phyloP scores from a whole-genome alignment of 805 yeast species.

The Nakazawaea siamensis region DNA sequence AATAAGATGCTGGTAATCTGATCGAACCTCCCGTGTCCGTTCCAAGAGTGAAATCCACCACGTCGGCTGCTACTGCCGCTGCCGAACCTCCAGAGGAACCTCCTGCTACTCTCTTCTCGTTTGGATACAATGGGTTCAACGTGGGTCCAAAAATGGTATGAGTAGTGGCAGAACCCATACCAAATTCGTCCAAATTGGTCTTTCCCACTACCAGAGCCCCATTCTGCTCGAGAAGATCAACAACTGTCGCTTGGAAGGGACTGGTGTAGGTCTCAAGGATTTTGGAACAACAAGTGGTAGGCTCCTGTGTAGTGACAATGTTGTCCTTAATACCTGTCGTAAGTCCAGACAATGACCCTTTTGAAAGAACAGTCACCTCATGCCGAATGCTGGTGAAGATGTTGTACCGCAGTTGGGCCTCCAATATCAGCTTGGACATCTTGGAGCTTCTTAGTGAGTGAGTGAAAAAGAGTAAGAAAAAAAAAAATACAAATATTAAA shows the following conservation, averaged over 20 bases:
- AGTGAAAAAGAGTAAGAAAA: not conserved
- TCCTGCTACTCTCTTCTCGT: constrained; percentile 47
- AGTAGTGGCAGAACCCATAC: constrained; percentile 81
- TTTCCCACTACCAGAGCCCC: constrained; percentile 65
- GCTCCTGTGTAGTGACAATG: constrained; percentile 53
- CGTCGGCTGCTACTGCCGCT: constrained; percentile 72
- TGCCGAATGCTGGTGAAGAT: constrained; percentile 33
- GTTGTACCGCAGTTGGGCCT: constrained; percentile 19
- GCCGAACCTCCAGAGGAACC: constrained; percentile 98
- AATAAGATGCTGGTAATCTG: constrained; percentile 83
- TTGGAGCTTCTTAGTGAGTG: too few relatives aligned
- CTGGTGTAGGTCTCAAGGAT: constrained; percentile 53
- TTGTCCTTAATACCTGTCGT: constrained; percentile 69
- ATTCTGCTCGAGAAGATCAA: constrained; percentile 36
- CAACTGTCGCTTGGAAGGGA: constrained; percentile 80
- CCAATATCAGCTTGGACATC: not conserved
- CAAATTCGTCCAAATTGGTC: constrained; percentile 93
- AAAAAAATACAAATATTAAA: not conserved
- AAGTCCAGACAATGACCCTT: constrained; percentile 20
- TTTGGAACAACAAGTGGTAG: constrained; percentile 76
- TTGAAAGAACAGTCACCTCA: constrained; percentile 4
- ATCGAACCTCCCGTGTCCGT: constrained; percentile 98
- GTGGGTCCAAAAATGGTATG: constrained; percentile 52
- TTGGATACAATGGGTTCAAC: constrained; percentile 35
- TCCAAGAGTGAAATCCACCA: constrained; percentile 75